Evolutionary conservation across 2,329 filamentous ascomycete genomes (phyloP).

Genomic region (Pestalotiopsis sp.): DNA sequence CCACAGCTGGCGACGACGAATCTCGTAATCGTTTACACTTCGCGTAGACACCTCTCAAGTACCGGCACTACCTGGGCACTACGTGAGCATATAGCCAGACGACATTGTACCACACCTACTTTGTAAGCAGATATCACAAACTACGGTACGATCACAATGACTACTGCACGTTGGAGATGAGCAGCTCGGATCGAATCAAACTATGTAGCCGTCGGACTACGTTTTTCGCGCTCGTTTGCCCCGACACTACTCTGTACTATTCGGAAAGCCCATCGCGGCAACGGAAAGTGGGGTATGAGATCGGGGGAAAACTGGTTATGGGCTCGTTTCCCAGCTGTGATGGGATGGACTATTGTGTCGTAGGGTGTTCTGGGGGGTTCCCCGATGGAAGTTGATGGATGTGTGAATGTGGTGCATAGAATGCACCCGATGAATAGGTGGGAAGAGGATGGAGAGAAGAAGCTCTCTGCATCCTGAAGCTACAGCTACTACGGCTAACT

Average conservation of each 20-base stretch:
- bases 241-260: neutral
- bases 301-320: neutral
- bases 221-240: neutral
- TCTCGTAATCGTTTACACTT: too few species aligned
- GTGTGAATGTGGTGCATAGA: too few species aligned
- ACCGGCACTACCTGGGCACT: neutral
- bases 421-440: too few species aligned
- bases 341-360: neutral
- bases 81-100: neutral
- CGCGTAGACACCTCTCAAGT: neutral
- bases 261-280: neutral
- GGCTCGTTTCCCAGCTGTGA: neutral
- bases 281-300: neutral
- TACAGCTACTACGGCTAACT: too few species aligned
- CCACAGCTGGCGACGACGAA: too few species aligned
- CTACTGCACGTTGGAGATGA: neutral
- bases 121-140: neutral
- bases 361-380: neutral
- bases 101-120: neutral
- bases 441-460: too few species aligned
- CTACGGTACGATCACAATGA: neutral
- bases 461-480: too few species aligned
- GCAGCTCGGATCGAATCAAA: neutral
- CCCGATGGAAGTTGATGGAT: too few species aligned
- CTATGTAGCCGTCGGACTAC: neutral